A percentile compares a stretch with the other conserved stretches of the same genome.
Evolutionary conservation across 202 grass and related monocot species (phyloP).

Genomic region (Miscanthus sacchariflorus): DNA sequence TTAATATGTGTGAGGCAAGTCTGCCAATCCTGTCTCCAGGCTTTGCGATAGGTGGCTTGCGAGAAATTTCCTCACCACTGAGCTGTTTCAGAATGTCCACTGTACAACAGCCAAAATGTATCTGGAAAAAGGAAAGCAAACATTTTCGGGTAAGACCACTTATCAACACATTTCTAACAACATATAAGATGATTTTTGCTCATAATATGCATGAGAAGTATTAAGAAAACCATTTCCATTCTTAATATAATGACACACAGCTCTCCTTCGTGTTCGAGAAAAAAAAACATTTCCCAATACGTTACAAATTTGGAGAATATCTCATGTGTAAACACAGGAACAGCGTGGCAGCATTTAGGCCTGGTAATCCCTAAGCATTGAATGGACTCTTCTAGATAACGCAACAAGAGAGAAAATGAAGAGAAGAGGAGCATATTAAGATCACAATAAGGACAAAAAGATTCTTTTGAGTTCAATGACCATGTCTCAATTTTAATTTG

Average conservation of each 20-base stretch:
- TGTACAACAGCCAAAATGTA: slow-evolving; percentile 89
- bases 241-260: neutral
- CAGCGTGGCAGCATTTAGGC: slow-evolving; percentile 13
- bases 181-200: neutral
- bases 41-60: slow-evolving; percentile 54
- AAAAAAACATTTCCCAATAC: neutral
- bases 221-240: neutral
- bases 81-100: slow-evolving; percentile 92
- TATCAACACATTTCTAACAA: slow-evolving; percentile 2
- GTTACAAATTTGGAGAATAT: slow-evolving; percentile 11
- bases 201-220: slow-evolving; percentile 1
- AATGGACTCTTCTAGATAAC: slow-evolving; percentile 35
- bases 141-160: neutral
- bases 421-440: slow-evolving; percentile 6
- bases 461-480: neutral
- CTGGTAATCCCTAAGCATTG: slow-evolving; percentile 2
- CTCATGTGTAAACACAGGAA: slow-evolving; percentile 17
- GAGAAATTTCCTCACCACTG: slow-evolving; percentile 93
- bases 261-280: neutral
- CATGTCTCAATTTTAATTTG: neutral
- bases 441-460: neutral
- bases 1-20: slow-evolving; percentile 80
- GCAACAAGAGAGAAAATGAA: slow-evolving; percentile 25
- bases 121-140: slow-evolving; percentile 49
- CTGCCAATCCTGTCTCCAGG: slow-evolving; percentile 70